Evolutionary conservation across 2,329 filamentous ascomycete genomes (phyloP), one percentile per base, ranked within the genome.

Genomic region (Colletotrichum sp.): DNA sequence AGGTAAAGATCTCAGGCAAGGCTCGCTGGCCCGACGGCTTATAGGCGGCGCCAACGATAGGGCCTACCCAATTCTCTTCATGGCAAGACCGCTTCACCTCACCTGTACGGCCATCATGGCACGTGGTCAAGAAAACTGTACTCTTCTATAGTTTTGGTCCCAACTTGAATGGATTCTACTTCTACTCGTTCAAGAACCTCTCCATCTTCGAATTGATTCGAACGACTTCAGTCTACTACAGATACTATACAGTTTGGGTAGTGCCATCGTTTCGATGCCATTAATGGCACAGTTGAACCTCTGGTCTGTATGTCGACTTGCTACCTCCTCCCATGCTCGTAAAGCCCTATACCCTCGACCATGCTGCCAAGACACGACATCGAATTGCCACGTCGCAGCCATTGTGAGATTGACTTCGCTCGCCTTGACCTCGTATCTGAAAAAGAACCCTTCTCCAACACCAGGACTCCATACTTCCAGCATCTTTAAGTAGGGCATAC

Each of bases 391-490:
- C 36, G 69, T 71, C 12, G 69, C 39, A 64, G 57, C 69, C 15
- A 71, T 22, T 22, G 69, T 13, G 57, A 71, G 36, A 32, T 34
- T 70, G 12, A 63, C 22, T 19, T 52, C 16, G 68, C 57, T 70
- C 16, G 52, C 11, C 34, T 3, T 9, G n/a, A 62, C 68, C 57
- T 70, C 68, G 34, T 70, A 70, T 8, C 68, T 44, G 8, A 63
- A 70, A 12, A 57, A 0, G 2, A 71, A 71, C 15, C 69, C 69
- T 57, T 71, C 22, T 16, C 69, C 44, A 2, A 71, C 5, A 65
- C 61, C 61, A 57, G 69, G 69, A n/a, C 39, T 71, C 69, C 69
- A 71, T 25, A 71, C 11, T 39, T 71, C 69, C 61, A 71, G 5
- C 6, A 65, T 36, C 22, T 44, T 64, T 2, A 65, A 22, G 3